These are phyloP conservation scores for Argentina anserina DNA, from an alignment of 306 rosid species.

Conservation along the genomic window DNA sequence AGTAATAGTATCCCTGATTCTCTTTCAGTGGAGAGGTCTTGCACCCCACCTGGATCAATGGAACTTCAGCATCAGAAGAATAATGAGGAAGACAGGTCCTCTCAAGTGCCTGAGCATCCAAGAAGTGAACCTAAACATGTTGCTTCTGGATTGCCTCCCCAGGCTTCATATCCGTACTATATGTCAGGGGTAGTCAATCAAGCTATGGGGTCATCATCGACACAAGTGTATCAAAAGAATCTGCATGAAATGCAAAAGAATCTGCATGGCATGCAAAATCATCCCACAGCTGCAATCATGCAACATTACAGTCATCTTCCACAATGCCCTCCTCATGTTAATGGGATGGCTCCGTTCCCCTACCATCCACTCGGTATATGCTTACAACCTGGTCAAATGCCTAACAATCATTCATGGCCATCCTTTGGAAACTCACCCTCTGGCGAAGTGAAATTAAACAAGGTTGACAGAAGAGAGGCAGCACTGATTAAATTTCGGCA, in stretches of 20 bases:
- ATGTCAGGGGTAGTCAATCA: conserved; percentile 66
- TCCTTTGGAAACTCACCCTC: conserved; percentile 57
- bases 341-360: conserved; percentile 67
- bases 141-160: conserved; percentile 45
- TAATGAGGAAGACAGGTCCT: conserved; percentile 42
- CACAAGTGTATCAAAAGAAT: conserved; percentile 66
- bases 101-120: conserved; percentile 37
- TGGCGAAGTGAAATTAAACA: conserved; percentile 52
- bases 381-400: conserved; percentile 77
- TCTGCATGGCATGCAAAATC: conserved; percentile 66
- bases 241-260: conserved; percentile 65
- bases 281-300: conserved; percentile 48
- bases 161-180: conserved; percentile 68
- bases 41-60: conserved; percentile 64
- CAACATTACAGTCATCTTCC: conserved; percentile 68
- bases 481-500: conserved; percentile 92
- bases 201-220: conserved; percentile 61
- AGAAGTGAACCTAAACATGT: conserved; percentile 52
- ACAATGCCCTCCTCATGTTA: conserved; percentile 62
- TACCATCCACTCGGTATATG: conserved; percentile 66
- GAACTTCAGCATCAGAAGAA: conserved; percentile 52
- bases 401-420: conserved; percentile 61
- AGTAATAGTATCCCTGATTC: conserved; percentile 65
- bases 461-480: conserved; percentile 94
- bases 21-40: conserved; percentile 76